phyloP scores from a whole-genome alignment of 1,139 yeast species.

The Spencermartinsiella ligniputridi region DNA sequence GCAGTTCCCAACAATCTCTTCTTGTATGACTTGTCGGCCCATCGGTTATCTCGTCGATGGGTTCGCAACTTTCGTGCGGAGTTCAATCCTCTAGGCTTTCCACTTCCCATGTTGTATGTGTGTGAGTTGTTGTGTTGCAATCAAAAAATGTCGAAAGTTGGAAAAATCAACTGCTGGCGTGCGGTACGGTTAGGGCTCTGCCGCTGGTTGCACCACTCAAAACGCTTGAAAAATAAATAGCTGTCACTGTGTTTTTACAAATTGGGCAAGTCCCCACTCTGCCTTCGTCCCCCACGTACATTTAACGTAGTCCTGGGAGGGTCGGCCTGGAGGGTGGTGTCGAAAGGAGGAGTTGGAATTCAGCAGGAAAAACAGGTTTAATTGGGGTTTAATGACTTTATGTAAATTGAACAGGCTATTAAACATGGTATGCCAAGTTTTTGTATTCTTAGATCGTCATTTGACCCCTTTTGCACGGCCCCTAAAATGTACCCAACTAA shows the following conservation, averaged over 20 bases:
- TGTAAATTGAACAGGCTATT: too few relatives aligned
- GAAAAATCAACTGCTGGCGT: not conserved
- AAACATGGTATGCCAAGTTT: too few relatives aligned
- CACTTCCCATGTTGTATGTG: constrained; percentile 67
- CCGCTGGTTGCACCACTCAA: too few relatives aligned
- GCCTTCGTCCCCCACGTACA: not conserved
- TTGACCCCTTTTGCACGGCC: too few relatives aligned
- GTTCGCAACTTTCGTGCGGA: constrained; percentile 99
- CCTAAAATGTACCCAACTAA: too few relatives aligned
- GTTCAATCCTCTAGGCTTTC: constrained; percentile 98
- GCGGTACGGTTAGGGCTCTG: not conserved
- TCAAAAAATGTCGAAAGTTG: constrained; percentile 7
- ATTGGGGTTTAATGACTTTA: too few relatives aligned
- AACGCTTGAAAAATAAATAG: too few relatives aligned
- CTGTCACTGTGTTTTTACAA: not conserved
- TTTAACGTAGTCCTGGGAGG: too few relatives aligned
- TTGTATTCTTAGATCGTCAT: too few relatives aligned
- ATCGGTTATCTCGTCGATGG: constrained; percentile 99
- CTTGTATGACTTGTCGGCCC: constrained; percentile 99
- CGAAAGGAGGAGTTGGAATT: too few relatives aligned
- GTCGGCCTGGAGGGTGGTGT: too few relatives aligned
- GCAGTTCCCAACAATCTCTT: constrained; percentile 99
- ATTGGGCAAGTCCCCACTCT: not conserved
- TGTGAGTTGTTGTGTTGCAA: constrained; percentile 4
- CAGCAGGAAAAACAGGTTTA: too few relatives aligned